phyloP scores from a whole-genome alignment of 176 grass and related monocot species.

The Bromus sterilis region DNA sequence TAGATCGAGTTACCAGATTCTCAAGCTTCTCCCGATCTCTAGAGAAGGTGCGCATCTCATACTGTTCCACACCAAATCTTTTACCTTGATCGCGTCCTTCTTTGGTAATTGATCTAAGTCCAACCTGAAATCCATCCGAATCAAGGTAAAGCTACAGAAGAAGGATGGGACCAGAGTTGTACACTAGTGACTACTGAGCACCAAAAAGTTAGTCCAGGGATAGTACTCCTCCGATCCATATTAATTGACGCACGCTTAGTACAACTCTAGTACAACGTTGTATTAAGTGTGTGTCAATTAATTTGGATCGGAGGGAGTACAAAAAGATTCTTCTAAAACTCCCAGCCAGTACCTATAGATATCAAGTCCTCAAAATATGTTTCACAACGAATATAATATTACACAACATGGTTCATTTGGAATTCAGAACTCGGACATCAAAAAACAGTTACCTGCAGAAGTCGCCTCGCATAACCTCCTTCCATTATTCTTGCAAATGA shows the following conservation, averaged over 20 bases:
- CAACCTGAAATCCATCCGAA: conserved; percentile 47
- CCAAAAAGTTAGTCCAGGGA: not conserved
- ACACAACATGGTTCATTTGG: not conserved
- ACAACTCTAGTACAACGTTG: too few relatives aligned
- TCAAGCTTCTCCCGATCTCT: conserved; percentile 70
- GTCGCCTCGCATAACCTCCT: conserved; percentile 89
- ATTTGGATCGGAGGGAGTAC: too few relatives aligned
- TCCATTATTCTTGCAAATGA: conserved; percentile 99
- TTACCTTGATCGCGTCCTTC: conserved; percentile 97
- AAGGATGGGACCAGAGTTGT: not conserved
- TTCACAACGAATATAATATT: not conserved
- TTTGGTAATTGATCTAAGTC: conserved; percentile 83
- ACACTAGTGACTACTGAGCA: not conserved
- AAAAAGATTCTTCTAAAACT: too few relatives aligned
- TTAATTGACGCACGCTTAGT: too few relatives aligned
- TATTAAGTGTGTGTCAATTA: too few relatives aligned
- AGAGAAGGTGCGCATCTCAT: conserved; percentile 93
- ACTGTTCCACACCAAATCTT: conserved; percentile 90
- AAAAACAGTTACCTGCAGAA: conserved; percentile 58
- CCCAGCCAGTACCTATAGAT: not conserved
- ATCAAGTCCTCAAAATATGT: not conserved
- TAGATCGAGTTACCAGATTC: conserved; percentile 51
- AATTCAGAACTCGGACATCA: not conserved
- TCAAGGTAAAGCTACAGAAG: not conserved
- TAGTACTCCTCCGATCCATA: too few relatives aligned